A percentile compares a stretch with the other conserved stretches of the same genome.
These are phyloP conservation scores for Termitomyces sp. DNA, from an alignment of 768 basidiomycete genomes.

Conservation along the genomic window DNA sequence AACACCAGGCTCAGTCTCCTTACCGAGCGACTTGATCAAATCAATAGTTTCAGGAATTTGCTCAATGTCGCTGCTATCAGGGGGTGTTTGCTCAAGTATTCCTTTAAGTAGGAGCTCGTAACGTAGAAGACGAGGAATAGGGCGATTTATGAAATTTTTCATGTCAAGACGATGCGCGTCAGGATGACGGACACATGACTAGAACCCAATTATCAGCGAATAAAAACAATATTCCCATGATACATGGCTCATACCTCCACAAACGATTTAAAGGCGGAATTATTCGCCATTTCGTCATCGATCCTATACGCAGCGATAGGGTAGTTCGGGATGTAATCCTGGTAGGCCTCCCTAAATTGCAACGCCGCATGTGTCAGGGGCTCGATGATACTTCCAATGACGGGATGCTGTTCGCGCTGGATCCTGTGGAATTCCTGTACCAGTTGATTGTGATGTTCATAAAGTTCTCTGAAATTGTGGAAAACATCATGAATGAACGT, in stretches of 20 bases:
- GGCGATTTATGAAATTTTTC: slow-evolving; percentile 89
- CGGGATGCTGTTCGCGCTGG: slow-evolving; percentile 83
- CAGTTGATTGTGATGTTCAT: slow-evolving; percentile 67
- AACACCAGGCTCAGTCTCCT: slow-evolving; percentile 85
- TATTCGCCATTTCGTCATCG: slow-evolving; percentile 82
- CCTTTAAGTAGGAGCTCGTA: slow-evolving; percentile 82
- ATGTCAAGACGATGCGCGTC: slow-evolving; percentile 83
- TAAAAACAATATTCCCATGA: neutral
- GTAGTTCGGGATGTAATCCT: slow-evolving; percentile 91
- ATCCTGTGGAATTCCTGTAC: slow-evolving; percentile 80
- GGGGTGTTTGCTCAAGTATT: slow-evolving; percentile 70
- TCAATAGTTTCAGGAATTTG: slow-evolving; percentile 84
- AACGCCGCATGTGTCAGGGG: slow-evolving; percentile 84
- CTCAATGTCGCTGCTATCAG: slow-evolving; percentile 74
- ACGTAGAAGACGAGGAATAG: slow-evolving; percentile 84
- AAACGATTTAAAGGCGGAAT: slow-evolving; percentile 74
- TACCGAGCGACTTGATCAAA: slow-evolving; percentile 79
- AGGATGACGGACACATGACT: slow-evolving; percentile 54
- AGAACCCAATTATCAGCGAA: slow-evolving; percentile 10
- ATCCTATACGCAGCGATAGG: slow-evolving; percentile 87
- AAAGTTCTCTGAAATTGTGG: slow-evolving; percentile 78
- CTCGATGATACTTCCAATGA: slow-evolving; percentile 75
- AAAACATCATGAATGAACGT: slow-evolving; percentile 84
- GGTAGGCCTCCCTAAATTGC: slow-evolving; percentile 89
- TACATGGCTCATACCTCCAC: slow-evolving; percentile 54